These are phyloP conservation scores for Ormosia emarginata DNA, from an alignment of 306 rosid genomes.

Conservation along the genomic window DNA sequence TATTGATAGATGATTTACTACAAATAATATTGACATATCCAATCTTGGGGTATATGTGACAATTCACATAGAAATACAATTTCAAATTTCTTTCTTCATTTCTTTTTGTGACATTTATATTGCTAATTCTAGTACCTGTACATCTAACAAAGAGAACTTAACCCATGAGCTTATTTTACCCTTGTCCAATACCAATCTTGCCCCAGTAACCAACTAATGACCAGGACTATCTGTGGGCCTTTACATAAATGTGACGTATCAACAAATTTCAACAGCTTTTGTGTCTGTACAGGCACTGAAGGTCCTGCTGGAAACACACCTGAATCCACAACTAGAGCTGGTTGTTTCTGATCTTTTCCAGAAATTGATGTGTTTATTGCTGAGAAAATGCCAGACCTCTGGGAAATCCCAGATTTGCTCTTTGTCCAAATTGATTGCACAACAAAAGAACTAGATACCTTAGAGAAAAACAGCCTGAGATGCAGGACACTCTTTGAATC, in stretches of 20 bases:
- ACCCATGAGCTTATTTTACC: constrained; percentile 72
- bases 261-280: constrained; percentile 68
- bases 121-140: constrained; percentile 15
- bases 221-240: constrained; percentile 89
- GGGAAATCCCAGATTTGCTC: constrained; percentile 45
- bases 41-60: not conserved
- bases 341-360: constrained; percentile 40
- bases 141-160: constrained; percentile 66
- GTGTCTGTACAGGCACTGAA: constrained; percentile 58
- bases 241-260: constrained; percentile 57
- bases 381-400: constrained; percentile 59
- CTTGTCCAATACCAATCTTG: constrained; percentile 68
- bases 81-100: not conserved
- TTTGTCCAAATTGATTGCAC: constrained; percentile 64
- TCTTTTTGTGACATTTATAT: not conserved
- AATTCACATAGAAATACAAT: not conserved
- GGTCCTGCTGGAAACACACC: constrained; percentile 79
- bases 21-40: not conserved
- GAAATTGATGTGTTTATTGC: constrained; percentile 64
- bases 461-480: constrained; percentile 64
- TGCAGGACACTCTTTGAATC: constrained; percentile 63
- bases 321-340: constrained; percentile 64
- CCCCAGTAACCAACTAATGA: constrained; percentile 86
- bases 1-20: no score
- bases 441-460: constrained; percentile 40